Conservation (phyloP, 768 basidiomycete genomes). For the Floccularia luteovirens region DNA sequence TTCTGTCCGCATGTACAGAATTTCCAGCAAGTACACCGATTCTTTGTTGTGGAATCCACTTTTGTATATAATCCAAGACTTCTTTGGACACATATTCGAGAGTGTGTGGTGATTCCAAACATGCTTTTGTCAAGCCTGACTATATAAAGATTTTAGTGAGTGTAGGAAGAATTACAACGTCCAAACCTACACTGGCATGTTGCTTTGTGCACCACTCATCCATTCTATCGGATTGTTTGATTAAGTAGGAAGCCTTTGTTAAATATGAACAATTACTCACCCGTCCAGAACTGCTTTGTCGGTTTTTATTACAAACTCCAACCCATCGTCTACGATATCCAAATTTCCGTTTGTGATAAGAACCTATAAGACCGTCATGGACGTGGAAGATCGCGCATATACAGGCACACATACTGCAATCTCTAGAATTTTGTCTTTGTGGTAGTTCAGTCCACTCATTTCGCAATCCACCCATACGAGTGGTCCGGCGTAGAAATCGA, state of each 20-base stretch:
- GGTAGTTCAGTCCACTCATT: constrained; percentile 72
- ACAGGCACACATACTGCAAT: constrained; percentile 47
- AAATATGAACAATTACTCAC: constrained; percentile 30
- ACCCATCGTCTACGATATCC: constrained; percentile 71
- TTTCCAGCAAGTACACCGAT: constrained; percentile 78
- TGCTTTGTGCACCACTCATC: constrained; percentile 80
- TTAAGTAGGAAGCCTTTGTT: neutral
- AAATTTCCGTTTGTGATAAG: constrained; percentile 85
- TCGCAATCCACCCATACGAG: constrained; percentile 86
- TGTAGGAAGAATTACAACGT: neutral
- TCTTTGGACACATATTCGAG: constrained; percentile 48
- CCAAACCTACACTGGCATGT: constrained; percentile 56
- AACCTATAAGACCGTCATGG: constrained; percentile 36
- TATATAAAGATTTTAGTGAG: constrained; percentile 16
- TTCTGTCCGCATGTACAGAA: constrained; percentile 76
- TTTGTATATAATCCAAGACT: constrained; percentile 74
- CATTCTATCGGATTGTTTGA: constrained; percentile 47
- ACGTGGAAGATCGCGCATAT: neutral
- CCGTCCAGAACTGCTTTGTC: constrained; percentile 62
- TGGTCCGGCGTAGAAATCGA: constrained; percentile 51
- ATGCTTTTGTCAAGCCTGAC: constrained; percentile 81
- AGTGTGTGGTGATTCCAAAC: constrained; percentile 62
- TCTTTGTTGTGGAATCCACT: constrained; percentile 67
- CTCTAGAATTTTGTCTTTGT: constrained; percentile 69
- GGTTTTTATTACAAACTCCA: constrained; percentile 68